Base-by-base conservation (phyloP, 768 basidiomycete species). In the Arthromyces matolae region DNA sequence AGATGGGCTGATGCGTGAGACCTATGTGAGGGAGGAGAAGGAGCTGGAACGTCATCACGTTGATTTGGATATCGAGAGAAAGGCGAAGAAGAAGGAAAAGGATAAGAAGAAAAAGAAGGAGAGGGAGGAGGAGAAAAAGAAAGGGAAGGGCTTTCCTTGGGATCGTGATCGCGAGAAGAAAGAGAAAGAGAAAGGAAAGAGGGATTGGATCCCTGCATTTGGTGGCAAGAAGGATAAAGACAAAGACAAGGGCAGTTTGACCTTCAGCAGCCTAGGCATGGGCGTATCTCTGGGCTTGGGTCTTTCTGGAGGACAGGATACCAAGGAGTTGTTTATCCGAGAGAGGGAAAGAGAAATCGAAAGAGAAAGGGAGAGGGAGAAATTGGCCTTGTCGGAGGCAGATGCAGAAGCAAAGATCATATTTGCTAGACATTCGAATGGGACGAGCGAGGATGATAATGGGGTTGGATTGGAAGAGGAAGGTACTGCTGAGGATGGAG, bases 161-260 rank as follows among this genome's bases (percentile, higher is more conserved):
- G 84, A 83, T 75, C 27, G 53, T 16, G 24, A 45, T 27, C 6
- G 20, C 2, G 57, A 27, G 7, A 40, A 42, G 20, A 40, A 49
- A 35, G 33, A 16, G 28, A 13, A 49, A n/a, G 42, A 52, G 49
- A 50, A 12, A 31, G 12, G 50, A 18, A 47, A 44, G 45, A 44
- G 44, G 20, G 54, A 54, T 10, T 58, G 57, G 57, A 58, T 54
- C 1, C 43, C 52, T 5, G 46, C 25, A 34, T 13, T 41, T 29
- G 19, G 51, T 28, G 33, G 13, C 12, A 53, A 40, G 25, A 38
- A 44, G 40, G 35, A 47, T 4, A 31, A 34, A 4, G 43, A 48
- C 0, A 49, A 46, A 10, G 51, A 53, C 9, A 47, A 50, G 6
- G 50, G 41, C 2, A 39, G 24, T 4, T 9, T 20, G 12, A 27